Evolutionary conservation across 495 filamentous ascomycete species (phyloP).

Genomic region (Articulospora tetracladia): DNA sequence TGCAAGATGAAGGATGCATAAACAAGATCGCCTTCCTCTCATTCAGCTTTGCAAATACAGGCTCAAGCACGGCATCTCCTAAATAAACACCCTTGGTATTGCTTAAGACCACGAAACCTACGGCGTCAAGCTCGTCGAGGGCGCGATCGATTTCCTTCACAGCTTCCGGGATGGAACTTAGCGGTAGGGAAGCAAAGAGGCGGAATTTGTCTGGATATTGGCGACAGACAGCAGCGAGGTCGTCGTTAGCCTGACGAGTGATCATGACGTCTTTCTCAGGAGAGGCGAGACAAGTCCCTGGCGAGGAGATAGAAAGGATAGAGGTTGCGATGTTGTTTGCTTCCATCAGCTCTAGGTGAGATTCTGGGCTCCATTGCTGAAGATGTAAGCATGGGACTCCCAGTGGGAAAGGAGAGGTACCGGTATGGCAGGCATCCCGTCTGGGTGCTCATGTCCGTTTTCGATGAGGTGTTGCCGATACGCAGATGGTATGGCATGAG

Average conservation of each 20-base stretch:
- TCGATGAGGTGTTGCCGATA: neutral
- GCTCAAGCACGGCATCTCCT: conserved; percentile 38
- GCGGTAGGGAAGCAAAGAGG: conserved; percentile 48
- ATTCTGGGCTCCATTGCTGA: conserved; percentile 37
- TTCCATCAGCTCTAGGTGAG: conserved; percentile 46
- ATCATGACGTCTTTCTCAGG: conserved; percentile 29
- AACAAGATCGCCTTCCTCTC: conserved; percentile 37
- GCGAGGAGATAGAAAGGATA: conserved; percentile 48
- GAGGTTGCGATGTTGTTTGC: conserved; percentile 40
- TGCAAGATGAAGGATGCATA: conserved; percentile 46
- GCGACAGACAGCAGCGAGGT: conserved; percentile 34
- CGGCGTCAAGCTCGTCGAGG: conserved; percentile 34
- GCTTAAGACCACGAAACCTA: conserved; percentile 45
- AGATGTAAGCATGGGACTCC: neutral
- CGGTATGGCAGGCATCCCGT: neutral
- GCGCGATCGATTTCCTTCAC: conserved; percentile 41
- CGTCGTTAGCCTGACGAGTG: conserved; percentile 34
- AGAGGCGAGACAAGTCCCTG: conserved; percentile 38
- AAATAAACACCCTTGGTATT: conserved; percentile 48
- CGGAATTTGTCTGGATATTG: conserved; percentile 36
- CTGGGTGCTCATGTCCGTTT: neutral
- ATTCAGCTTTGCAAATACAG: conserved; percentile 37
- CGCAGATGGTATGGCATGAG: neutral
- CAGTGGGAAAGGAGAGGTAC: neutral
- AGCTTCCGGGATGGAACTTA: conserved; percentile 39